Evolutionary conservation across 192 early-diverging fungal genomes (phyloP).

Genomic region (Cladochytrium replicatum): DNA sequence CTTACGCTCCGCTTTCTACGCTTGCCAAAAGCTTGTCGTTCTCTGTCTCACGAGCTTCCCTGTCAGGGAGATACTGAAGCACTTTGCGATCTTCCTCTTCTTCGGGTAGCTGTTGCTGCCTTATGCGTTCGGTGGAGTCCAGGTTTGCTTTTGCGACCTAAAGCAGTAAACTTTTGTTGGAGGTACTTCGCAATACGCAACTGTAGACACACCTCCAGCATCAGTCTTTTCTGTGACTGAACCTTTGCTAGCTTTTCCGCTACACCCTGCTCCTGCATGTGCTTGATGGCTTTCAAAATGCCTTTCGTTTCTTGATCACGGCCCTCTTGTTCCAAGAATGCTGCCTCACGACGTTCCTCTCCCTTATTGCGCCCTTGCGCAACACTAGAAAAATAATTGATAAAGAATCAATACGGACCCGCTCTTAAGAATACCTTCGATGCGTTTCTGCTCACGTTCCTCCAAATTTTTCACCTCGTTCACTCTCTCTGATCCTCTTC

Average conservation of each 20-base stretch:
- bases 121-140: constrained; percentile 34
- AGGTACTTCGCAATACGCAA: too few relatives aligned
- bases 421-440: constrained; percentile 29
- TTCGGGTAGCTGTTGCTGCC: constrained; percentile 27
- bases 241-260: constrained; percentile 37
- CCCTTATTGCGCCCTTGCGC: constrained; percentile 42
- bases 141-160: constrained; percentile 44
- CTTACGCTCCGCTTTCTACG: constrained; percentile 45
- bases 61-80: constrained; percentile 45
- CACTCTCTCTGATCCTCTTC: too few relatives aligned
- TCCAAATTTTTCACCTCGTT: constrained; percentile 40
- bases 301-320: constrained; percentile 49
- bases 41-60: constrained; percentile 44
- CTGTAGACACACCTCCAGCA: constrained; percentile 37
- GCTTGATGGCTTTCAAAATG: constrained; percentile 37
- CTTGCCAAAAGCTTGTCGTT: constrained; percentile 29
- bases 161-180: too few relatives aligned
- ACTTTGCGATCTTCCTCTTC: constrained; percentile 49
- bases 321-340: constrained; percentile 41
- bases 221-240: constrained; percentile 27
- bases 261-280: constrained; percentile 35
- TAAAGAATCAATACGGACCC: too few relatives aligned
- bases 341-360: constrained; percentile 42
- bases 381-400: constrained; percentile 30
- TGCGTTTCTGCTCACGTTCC: constrained; percentile 31